Base-by-base conservation (phyloP, 1,284 basidiomycete genomes). In the Tremellales sp. region DNA sequence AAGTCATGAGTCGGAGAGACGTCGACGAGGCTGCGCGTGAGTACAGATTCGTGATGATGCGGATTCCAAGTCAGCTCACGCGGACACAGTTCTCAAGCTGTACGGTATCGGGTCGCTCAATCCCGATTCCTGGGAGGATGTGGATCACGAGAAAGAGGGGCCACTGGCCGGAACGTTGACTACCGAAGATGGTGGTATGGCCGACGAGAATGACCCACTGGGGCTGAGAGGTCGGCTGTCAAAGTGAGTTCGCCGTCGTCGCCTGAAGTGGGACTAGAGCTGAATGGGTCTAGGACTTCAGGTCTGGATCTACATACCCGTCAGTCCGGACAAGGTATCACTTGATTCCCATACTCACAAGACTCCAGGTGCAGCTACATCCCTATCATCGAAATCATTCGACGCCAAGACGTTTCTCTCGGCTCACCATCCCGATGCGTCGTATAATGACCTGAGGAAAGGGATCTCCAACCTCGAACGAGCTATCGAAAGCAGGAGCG, bases 341-440 rank as follows among this genome's bases (percentile, higher is more conserved):
- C 6, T 2, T 23, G 19, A 26, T 4, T 45, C 10, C 26, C 19
- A 6, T 45, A 24, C 46, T 37, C 24, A 45, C 23, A 15, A 4
- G 8, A n/a, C 5, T 24, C 19, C 67, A 92, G 89, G 86, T 75
- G 82, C 87, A 4, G 77, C 86, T 4, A 84, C 92, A 51, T 78
- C 88, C 37, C 82, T 93, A 8, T 84, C 85, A 2, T 94, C 90
- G 43, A 99, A 98, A 73, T 83, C 88, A 1, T 99, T 99, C 75
- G 90, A 97, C 67, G 89, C 96, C 13, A 97, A 97, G 68, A 80
- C 82, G 0, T 99, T 97, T 70, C 80, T 99, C 24, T 88, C 89
- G 6, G 84, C 84, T 2, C 84, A 94, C 13, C 92, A 99, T 65
- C 96, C 96, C 2, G 90, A 97, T 65, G 96, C 94, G 10, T 91